Base-by-base conservation (phyloP, 2,329 filamentous ascomycete species). In the Salinomyces thailandicus region DNA sequence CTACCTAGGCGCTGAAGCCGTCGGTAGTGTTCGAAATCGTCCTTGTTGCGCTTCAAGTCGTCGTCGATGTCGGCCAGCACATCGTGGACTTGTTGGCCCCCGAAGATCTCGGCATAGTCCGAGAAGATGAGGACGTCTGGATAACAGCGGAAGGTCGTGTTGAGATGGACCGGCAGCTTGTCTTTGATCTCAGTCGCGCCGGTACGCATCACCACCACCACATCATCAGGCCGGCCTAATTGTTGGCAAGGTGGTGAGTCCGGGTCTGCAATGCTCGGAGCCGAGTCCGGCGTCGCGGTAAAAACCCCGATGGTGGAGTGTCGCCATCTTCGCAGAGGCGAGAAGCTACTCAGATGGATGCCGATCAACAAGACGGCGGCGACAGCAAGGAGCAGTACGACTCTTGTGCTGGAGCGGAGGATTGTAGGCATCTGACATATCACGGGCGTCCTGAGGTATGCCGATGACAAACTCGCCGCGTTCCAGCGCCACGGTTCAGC, bases 41-140 rank as follows among this genome's bases (percentile, higher is more conserved):
- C 42, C 15, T 55, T 57, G 1, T 37, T 42, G 1, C 39, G 34
- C 18, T 57, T 52, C 33, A 62, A 51, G 4, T 54, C 44, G 2
- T 41, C 33, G 5, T 50, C 40, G 14, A 60, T 52, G 6, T 52
- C 44, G 27, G 48, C 51, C 11, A 65, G 51, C 12, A 58, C 61
- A 38, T 66, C 61, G 31, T 51, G 44, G 5, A 55, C 42, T 14
- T 52, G 35, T 22, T 50, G 36, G 18, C 71, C 71, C 8, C 64
- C 59, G 32, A 76, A 66, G 6, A 63, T 54, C 51, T 72, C 66
- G 17, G 67, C 64, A 36, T 70, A 70, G 52, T 77, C 74, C 42
- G 73, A 77, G 56, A 73, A 75, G 48, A 78, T 68, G 34, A 68
- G 63, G 35, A 67, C 70, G 51, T 74, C 59, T 19, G 69, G 67